phyloP scores from a whole-genome alignment of 2,329 filamentous ascomycete species.

The Epicoccum sorghinum region DNA sequence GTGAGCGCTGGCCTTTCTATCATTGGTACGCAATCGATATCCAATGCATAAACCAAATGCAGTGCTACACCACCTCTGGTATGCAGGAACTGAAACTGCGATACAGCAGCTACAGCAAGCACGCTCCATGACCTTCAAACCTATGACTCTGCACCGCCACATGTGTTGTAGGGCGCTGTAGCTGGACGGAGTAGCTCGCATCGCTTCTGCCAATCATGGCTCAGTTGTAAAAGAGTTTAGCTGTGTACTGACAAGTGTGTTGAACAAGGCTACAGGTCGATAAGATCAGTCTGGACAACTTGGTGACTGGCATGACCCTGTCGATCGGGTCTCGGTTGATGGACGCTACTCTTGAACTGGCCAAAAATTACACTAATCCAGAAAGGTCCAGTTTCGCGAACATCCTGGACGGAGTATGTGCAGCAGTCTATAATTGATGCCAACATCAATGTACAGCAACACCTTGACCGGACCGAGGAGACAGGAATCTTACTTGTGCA shows the following conservation, averaged over 20 bases:
- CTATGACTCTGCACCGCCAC: slow-evolving; percentile 8
- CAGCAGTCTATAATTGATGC: slow-evolving; percentile 4
- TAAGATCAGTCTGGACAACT: slow-evolving; percentile 27
- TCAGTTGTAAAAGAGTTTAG: slow-evolving; percentile 8
- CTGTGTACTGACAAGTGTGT: slow-evolving; percentile 19
- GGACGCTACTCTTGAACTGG: slow-evolving; percentile 15
- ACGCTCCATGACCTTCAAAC: not conserved
- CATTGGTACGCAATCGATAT: slow-evolving; percentile 7
- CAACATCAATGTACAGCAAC: slow-evolving; percentile 3
- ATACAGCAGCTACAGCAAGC: not conserved
- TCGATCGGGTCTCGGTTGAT: slow-evolving; percentile 15
- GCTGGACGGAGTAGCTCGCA: not conserved
- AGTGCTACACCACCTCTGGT: not conserved
- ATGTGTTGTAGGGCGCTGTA: slow-evolving; percentile 5
- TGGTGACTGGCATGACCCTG: slow-evolving; percentile 30
- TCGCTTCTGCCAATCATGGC: not conserved
- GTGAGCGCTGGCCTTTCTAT: not conserved
- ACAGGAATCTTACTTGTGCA: too few species aligned
- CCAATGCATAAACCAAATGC: slow-evolving; percentile 7
- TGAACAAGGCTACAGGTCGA: slow-evolving; percentile 33
- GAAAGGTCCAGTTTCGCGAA: slow-evolving; percentile 32
- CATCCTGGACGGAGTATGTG: slow-evolving; percentile 17
- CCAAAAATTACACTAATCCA: slow-evolving; percentile 23
- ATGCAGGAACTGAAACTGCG: slow-evolving; percentile 10
- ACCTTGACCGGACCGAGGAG: slow-evolving; percentile 27